Evolutionary conservation across 73 alveolate species (phyloP).

Genomic region (Stentor roeselii): DNA sequence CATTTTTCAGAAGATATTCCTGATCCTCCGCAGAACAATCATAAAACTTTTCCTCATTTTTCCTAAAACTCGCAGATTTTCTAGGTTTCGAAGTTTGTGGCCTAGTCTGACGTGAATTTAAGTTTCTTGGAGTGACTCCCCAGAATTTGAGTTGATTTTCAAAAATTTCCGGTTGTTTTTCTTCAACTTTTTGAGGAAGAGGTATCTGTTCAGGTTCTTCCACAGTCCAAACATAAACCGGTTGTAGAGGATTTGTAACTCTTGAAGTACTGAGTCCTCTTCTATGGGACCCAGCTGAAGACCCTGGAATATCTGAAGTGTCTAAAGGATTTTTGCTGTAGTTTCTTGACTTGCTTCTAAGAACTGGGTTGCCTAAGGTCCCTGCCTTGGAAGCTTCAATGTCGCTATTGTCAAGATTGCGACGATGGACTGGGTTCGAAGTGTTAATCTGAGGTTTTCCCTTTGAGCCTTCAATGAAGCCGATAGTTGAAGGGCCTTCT

Average conservation of each 20-base stretch:
- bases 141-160: background rate
- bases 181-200: background rate
- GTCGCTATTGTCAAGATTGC: slow-evolving; percentile 37
- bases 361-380: slow-evolving; percentile 44
- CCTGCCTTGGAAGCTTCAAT: slow-evolving; percentile 65
- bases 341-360: slow-evolving; percentile 59
- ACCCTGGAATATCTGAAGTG: slow-evolving; percentile 79
- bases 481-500: slow-evolving; percentile 58
- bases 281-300: slow-evolving; percentile 73
- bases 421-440: slow-evolving; percentile 21
- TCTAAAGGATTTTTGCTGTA: slow-evolving; percentile 27
- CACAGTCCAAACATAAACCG: slow-evolving; percentile 36
- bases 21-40: background rate
- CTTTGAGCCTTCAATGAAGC: slow-evolving; percentile 52
- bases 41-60: slow-evolving; percentile 8
- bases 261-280: slow-evolving; percentile 79
- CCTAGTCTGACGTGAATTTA: background rate
- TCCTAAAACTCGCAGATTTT: background rate
- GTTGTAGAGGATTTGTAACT: slow-evolving; percentile 67
- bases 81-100: background rate
- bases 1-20: background rate
- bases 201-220: slow-evolving; percentile 12
- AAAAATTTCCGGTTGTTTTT: background rate
- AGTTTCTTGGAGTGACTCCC: slow-evolving; percentile 23
- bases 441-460: slow-evolving; percentile 44